Conservation (phyloP, 257 asterid species). For the Scutellaria galericulata region DNA sequence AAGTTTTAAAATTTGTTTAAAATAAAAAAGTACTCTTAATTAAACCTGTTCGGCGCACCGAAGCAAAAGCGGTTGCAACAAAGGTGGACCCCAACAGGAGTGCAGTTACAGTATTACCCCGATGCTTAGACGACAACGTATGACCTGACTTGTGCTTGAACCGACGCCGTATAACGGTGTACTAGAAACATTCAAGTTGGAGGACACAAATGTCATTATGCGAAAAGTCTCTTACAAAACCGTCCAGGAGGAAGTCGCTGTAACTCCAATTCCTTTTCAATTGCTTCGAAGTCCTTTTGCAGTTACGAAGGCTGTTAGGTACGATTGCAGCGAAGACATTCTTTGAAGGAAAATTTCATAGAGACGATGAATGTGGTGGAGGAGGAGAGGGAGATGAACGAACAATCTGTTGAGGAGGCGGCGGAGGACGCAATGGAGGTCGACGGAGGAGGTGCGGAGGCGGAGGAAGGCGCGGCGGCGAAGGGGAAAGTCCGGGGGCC, state of each 20-base stretch:
- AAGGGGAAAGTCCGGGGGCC: conserved; percentile 66
- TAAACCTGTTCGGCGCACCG: conserved; percentile 34
- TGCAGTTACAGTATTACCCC: conserved; percentile 31
- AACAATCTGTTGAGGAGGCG: conserved; percentile 26
- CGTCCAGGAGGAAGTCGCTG: conserved; percentile 37
- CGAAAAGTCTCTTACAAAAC: conserved; percentile 30
- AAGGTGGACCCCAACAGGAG: conserved; percentile 35
- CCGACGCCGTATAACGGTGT: neutral
- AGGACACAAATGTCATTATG: conserved; percentile 44
- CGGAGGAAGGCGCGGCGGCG: conserved; percentile 36
- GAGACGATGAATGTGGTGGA: conserved; percentile 33
- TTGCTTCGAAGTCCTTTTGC: conserved; percentile 39
- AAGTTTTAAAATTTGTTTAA: conserved; percentile 11
- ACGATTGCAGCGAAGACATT: conserved; percentile 38
- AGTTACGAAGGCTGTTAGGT: conserved; percentile 49
- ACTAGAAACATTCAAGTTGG: neutral
- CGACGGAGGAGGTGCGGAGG: conserved; percentile 38
- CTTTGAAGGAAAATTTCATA: neutral
- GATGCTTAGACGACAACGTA: conserved; percentile 22
- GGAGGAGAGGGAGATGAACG: conserved; percentile 33
- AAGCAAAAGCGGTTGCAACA: conserved; percentile 50
- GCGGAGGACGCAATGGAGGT: conserved; percentile 29
- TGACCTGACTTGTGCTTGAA: fast-evolving
- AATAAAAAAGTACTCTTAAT: neutral
- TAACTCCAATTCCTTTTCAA: conserved; percentile 18